Conservation (phyloP, 2,329 filamentous ascomycete species). For the Lachnellula suecica region DNA sequence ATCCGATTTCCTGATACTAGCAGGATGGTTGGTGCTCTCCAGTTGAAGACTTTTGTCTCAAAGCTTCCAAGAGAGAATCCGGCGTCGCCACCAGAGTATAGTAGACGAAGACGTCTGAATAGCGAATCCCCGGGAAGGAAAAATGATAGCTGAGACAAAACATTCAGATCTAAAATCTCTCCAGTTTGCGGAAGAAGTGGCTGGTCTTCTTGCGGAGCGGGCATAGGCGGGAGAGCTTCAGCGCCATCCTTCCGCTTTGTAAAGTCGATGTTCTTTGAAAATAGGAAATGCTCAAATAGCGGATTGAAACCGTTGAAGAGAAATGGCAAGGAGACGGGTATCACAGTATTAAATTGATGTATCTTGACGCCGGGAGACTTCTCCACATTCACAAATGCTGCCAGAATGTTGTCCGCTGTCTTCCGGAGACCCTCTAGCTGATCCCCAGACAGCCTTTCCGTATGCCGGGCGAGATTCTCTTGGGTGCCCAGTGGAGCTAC, state of each 20-base stretch:
- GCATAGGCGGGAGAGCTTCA: slow-evolving; percentile 11
- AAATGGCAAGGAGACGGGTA: slow-evolving; percentile 61
- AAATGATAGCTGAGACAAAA: slow-evolving; percentile 70
- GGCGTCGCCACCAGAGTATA: slow-evolving; percentile 69
- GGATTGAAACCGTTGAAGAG: slow-evolving; percentile 67
- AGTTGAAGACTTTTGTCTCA: slow-evolving; percentile 73
- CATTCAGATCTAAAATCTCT: slow-evolving; percentile 64
- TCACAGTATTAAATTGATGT: slow-evolving; percentile 57
- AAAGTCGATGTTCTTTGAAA: slow-evolving; percentile 69
- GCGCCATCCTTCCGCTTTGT: slow-evolving; percentile 36
- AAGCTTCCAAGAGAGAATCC: slow-evolving; percentile 79
- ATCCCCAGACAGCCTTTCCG: slow-evolving; percentile 54
- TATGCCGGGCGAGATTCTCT: slow-evolving; percentile 63
- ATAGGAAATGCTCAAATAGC: slow-evolving; percentile 74
- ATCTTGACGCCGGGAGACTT: slow-evolving; percentile 62
- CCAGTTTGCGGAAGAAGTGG: slow-evolving; percentile 52
- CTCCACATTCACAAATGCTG: slow-evolving; percentile 65
- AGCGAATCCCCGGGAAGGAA: slow-evolving; percentile 65
- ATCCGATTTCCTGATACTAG: slow-evolving; percentile 67
- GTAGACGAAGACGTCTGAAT: slow-evolving; percentile 62
- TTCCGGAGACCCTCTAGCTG: slow-evolving; percentile 56
- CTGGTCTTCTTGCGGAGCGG: slow-evolving; percentile 23
- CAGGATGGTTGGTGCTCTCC: slow-evolving; percentile 71
- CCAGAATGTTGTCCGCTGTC: slow-evolving; percentile 64
- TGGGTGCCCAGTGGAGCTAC: slow-evolving; percentile 64